Evolutionary conservation across 2,329 filamentous ascomycete genomes (phyloP).

Genomic region (Verticillium longisporum): DNA sequence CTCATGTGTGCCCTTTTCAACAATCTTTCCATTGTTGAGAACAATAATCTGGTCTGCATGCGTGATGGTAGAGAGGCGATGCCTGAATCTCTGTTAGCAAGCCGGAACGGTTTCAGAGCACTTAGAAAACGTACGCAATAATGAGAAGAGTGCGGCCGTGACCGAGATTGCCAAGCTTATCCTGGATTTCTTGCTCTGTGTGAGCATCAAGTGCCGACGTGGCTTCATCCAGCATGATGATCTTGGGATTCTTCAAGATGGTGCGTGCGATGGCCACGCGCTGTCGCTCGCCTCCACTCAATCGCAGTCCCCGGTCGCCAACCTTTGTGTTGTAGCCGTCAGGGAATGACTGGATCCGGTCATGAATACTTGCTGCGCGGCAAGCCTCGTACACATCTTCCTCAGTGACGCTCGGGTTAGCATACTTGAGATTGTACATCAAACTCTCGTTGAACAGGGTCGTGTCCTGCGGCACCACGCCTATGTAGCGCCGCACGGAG

Average conservation of each 20-base stretch:
- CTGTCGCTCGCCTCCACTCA: constrained; percentile 90
- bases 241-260: constrained; percentile 83
- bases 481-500: constrained; percentile 84
- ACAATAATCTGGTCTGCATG: constrained; percentile 82
- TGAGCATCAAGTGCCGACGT: constrained; percentile 88
- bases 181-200: constrained; percentile 89
- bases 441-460: constrained; percentile 90
- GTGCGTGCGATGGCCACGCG: constrained; percentile 89
- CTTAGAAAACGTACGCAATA: constrained; percentile 63
- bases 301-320: constrained; percentile 77
- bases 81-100: constrained; percentile 34
- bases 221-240: constrained; percentile 90
- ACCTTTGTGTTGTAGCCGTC: constrained; percentile 87
- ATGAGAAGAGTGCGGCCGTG: constrained; percentile 87
- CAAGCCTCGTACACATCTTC: constrained; percentile 79
- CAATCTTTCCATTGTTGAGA: constrained; percentile 67
- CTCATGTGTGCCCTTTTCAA: constrained; percentile 72
- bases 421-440: constrained; percentile 92
- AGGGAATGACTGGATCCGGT: constrained; percentile 83
- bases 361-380: constrained; percentile 82
- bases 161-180: constrained; percentile 73
- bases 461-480: constrained; percentile 94
- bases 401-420: constrained; percentile 72
- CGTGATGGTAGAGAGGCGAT: constrained; percentile 79
- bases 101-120: constrained; percentile 12